Base-by-base conservation (phyloP, 2,329 filamentous ascomycete species). In the Lecanicillium sp. region DNA sequence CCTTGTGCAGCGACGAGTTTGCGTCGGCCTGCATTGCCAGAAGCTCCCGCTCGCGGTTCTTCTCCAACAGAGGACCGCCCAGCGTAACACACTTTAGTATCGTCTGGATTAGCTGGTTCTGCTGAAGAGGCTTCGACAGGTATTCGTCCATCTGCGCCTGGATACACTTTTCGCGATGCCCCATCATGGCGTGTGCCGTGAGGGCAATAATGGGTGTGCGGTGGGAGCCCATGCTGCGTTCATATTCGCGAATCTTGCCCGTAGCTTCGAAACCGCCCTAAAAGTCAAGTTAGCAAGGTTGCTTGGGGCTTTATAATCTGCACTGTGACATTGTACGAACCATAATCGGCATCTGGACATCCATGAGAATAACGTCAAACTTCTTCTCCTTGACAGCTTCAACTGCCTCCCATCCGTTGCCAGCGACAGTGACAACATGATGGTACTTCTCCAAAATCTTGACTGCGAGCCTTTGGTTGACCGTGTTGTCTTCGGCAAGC, bases 331-430 rank as follows among this genome's bases (percentile, higher is more conserved):
- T 28, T 42, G 31, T 27, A 47, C 78, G 68, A 65, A 85, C 81
- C 89, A 97, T 97, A 54, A 97, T 85, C n/a, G 92, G 92, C 92
- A 98, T 98, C 60, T 97, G 92, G 14, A 98, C 92, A 57, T 98
- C 92, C 92, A 98, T 98, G 35, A 98, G 74, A 47, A 98, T 92
- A 45, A 95, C 87, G 60, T 98, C 92, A 59, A 94, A 98, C 57
- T 87, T 84, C 65, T 84, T 90, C 58, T 82, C 79, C 71, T 94
- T 89, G 51, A 96, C 81, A n/a, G 85, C 81, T 56, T 96, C 85
- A 12, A 97, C 80, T 2, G 92, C 92, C 56, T 97, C 90, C 47
- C 89, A 75, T 44, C 92, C 92, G 57, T 98, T 98, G 52, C 89
- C 87, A 31, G 95, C 92, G 17, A 98, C 92, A 1, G 85, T 90